Conservation (phyloP, 441 rosid genomes). For the Populus trichocarpa region DNA sequence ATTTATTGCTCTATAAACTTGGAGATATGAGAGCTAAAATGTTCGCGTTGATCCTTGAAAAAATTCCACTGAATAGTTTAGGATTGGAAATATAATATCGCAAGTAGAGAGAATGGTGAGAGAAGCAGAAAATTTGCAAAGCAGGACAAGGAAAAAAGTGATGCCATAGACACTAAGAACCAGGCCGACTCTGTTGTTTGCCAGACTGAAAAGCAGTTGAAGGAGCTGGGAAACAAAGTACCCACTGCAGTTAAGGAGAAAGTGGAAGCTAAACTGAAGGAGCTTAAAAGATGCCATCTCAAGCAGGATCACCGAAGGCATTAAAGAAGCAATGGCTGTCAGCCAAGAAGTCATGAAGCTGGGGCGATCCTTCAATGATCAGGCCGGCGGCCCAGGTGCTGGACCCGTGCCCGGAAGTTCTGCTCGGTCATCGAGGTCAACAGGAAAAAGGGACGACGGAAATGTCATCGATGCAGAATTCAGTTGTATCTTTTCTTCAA, state of each 20-base stretch:
- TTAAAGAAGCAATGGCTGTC: constrained; percentile 78
- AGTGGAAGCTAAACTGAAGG: constrained; percentile 74
- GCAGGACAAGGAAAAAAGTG: constrained; percentile 88
- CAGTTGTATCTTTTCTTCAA: constrained; percentile 16
- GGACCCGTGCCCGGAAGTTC: constrained; percentile 53
- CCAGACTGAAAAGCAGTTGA: constrained; percentile 86
- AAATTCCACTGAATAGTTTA: too few species aligned
- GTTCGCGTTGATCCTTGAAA: too few species aligned
- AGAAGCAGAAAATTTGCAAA: constrained; percentile 72
- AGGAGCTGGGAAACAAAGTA: constrained; percentile 78
- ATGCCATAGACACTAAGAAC: constrained; percentile 84
- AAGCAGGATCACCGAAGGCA: constrained; percentile 53
- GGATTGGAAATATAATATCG: neutral
- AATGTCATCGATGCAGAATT: constrained; percentile 90
- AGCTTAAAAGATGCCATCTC: constrained; percentile 66
- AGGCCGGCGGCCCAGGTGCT: constrained; percentile 52
- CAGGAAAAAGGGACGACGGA: constrained; percentile 62
- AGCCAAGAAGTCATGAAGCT: constrained; percentile 91
- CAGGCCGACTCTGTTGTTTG: constrained; percentile 77
- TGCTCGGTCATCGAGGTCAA: constrained; percentile 50
- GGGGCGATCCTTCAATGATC: constrained; percentile 87
- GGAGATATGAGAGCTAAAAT: too few species aligned
- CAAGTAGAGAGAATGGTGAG: constrained; percentile 86
- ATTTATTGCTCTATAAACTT: too few species aligned
- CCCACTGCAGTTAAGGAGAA: constrained; percentile 75